These are phyloP conservation scores for Brettanomyces nanus DNA, from an alignment of 805 yeast genomes.

Conservation along the genomic window DNA sequence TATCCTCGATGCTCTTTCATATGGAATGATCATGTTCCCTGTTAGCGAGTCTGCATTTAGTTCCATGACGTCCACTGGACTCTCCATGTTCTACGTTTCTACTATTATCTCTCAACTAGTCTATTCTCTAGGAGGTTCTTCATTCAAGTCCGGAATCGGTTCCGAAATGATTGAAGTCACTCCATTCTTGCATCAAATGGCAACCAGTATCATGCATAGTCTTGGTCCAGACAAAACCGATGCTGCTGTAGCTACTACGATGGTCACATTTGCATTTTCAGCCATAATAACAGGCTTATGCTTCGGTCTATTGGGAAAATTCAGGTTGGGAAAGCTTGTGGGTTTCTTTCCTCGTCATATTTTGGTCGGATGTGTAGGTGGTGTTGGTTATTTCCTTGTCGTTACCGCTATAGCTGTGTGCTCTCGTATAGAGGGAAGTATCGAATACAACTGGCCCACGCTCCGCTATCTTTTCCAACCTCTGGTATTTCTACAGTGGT, in stretches of 20 bases:
- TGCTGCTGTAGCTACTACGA: constrained; percentile 73
- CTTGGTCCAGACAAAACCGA: constrained; percentile 39
- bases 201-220: constrained; percentile 49
- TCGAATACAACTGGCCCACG: constrained; percentile 55
- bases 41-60: constrained; percentile 73
- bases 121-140: constrained; percentile 84
- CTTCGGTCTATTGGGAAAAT: constrained; percentile 69
- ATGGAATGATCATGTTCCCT: constrained; percentile 97
- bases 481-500: constrained; percentile 53
- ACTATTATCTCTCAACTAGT: constrained; percentile 86
- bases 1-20: constrained; percentile 86
- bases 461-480: constrained; percentile 38
- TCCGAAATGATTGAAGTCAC: constrained; percentile 99
- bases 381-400: constrained; percentile 89
- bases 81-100: constrained; percentile 90
- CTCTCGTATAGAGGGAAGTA: constrained; percentile 69
- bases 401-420: constrained; percentile 89
- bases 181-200: constrained; percentile 96
- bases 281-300: constrained; percentile 81
- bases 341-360: constrained; percentile 97
- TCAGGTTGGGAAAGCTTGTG: constrained; percentile 74
- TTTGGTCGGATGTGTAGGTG: constrained; percentile 95
- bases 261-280: constrained; percentile 75
- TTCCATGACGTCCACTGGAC: constrained; percentile 76
- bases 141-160: constrained; percentile 86